Base-by-base conservation (phyloP, 2,329 filamentous ascomycete genomes). In the Hortaea sp. region DNA sequence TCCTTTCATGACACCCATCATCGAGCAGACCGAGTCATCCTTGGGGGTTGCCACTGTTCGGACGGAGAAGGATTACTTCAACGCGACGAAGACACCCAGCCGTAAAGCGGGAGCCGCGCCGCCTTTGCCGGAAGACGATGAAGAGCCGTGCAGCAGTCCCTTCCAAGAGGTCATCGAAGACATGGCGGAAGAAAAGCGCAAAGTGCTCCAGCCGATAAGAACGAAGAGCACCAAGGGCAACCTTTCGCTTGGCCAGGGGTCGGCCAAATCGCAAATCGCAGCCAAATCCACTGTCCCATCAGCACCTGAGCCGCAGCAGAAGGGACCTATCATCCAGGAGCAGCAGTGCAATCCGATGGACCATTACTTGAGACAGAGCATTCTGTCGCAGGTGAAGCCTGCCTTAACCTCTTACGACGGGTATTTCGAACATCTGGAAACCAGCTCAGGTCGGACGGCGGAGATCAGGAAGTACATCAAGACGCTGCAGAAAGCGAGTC, bases 1-100 rank as follows among this genome's bases (percentile, higher is more conserved):
- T 7, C 92, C 90, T 3, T 98, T 97, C 64, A 97, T 98, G 92
- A 98, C 92, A 0, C 92, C 92, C 1, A 98, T 98, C 54, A 90
- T 92, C 1, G 92, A 98, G 66, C 82, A 88, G 57, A 98, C 92
- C 0, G 92, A 98, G 66, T 85, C 82, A 7, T 95, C 89, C 0
- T 69, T 97, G 5, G 83, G 83, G 32, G 68, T 83, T 38, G 76
- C 78, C 4, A 80, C 77, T 29, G 74, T 78, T 44, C 67, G 73
- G 53, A 62, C 72, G 45, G 72, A 71, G 55, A 41, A 57, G 34
- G 76, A 77, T 63, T 75, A 76, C 53, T 76, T 76, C 64, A 71
- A 80, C 58, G 75, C 74, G 44, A 75, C 79, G 42, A 94, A 92
- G 67, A 94, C 88, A 4, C 88, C 88, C 11, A 88, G 80, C 56